These are phyloP conservation scores for Capronia americana DNA, from an alignment of 2,329 filamentous ascomycete genomes.

Conservation along the genomic window DNA sequence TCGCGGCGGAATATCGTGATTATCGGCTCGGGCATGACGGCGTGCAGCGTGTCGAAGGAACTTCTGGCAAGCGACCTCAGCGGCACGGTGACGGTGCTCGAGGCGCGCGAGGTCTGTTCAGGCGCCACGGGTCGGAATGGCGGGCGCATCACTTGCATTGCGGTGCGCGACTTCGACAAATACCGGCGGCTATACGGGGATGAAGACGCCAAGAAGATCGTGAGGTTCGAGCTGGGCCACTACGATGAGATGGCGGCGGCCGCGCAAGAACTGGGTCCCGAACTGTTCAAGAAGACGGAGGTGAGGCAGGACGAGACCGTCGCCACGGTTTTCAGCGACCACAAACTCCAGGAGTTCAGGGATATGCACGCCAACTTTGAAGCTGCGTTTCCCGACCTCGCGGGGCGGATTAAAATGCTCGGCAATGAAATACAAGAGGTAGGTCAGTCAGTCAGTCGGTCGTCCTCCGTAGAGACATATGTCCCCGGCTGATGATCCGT, in stretches of 20 bases:
- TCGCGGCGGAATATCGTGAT: slow-evolving; percentile 40
- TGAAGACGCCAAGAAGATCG: slow-evolving; percentile 16
- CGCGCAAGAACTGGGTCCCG: too few relatives aligned
- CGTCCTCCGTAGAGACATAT: background rate
- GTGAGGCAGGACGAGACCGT: background rate
- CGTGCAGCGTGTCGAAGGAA: slow-evolving; percentile 41
- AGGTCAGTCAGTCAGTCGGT: too few relatives aligned
- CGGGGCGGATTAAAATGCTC: background rate
- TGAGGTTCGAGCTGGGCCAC: slow-evolving; percentile 6
- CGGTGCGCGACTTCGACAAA: slow-evolving; percentile 16
- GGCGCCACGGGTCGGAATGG: slow-evolving; percentile 48
- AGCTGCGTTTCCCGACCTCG: slow-evolving; percentile 17
- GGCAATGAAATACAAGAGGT: background rate
- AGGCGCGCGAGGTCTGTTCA: slow-evolving; percentile 44
- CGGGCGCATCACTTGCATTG: slow-evolving; percentile 40
- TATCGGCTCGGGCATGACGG: slow-evolving; percentile 47
- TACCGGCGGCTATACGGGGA: slow-evolving; percentile 12
- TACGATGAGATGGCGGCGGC: too few relatives aligned
- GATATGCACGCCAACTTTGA: slow-evolving; percentile 12
- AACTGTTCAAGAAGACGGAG: too few relatives aligned
- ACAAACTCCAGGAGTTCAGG: slow-evolving; percentile 6
- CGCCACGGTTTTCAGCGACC: slow-evolving; percentile 14
- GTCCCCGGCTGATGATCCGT: slow-evolving; percentile 23
- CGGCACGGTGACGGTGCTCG: slow-evolving; percentile 41
- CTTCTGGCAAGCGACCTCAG: slow-evolving; percentile 39